phyloP scores from a whole-genome alignment of 306 rosid genomes.

The Datisca glomerata region DNA sequence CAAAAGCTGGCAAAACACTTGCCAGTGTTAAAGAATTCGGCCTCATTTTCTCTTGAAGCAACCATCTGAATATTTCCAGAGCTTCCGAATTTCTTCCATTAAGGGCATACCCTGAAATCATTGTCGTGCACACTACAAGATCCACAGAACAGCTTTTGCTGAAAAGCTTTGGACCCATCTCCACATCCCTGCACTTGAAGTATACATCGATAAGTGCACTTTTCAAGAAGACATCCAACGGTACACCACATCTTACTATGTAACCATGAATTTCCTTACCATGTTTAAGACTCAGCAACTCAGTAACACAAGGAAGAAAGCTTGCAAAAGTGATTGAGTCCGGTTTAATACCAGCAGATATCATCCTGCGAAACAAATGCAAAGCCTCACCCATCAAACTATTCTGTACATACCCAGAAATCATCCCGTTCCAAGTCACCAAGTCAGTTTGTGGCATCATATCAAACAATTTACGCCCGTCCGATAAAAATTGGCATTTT shows the following conservation, averaged over 20 bases:
- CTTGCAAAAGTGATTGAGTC: constrained; percentile 55
- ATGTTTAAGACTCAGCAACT: constrained; percentile 31
- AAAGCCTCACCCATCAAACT: constrained; percentile 42
- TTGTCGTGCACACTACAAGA: constrained; percentile 52
- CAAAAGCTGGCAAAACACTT: constrained; percentile 65
- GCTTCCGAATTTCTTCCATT: constrained; percentile 49
- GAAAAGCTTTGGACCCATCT: constrained; percentile 39
- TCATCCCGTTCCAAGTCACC: constrained; percentile 66
- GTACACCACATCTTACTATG: constrained; percentile 35
- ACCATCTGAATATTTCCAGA: constrained; percentile 42
- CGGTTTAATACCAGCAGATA: constrained; percentile 45
- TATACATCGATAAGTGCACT: constrained; percentile 56
- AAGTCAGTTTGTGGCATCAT: constrained; percentile 39
- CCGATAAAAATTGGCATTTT: constrained; percentile 34
- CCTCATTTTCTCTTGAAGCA: constrained; percentile 38
- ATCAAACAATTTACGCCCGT: constrained; percentile 39
- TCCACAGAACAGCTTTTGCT: constrained; percentile 33
- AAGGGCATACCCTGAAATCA: constrained; percentile 66
- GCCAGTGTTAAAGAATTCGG: constrained; percentile 60
- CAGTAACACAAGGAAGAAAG: constrained; percentile 53
- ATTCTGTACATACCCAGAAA: constrained; percentile 62
- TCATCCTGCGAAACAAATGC: constrained; percentile 38
- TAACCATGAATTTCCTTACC: constrained; percentile 61
- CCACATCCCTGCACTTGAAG: constrained; percentile 47
- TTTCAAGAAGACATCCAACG: constrained; percentile 53